phyloP scores from a whole-genome alignment of 2,329 filamentous ascomycete species.

The Dendryphion nanum region DNA sequence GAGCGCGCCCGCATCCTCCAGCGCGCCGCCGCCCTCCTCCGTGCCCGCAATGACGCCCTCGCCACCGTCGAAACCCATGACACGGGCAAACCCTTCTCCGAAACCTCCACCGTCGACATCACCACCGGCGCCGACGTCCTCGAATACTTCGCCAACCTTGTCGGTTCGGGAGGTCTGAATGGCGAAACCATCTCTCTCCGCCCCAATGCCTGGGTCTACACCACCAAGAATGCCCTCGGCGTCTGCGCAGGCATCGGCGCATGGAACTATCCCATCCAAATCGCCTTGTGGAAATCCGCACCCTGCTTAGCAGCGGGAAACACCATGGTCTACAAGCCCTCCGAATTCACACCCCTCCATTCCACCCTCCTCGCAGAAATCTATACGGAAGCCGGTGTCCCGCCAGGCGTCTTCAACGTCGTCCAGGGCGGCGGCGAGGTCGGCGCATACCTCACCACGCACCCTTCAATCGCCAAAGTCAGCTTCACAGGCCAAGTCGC shows the following conservation, averaged over 20 bases:
- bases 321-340: slow-evolving; percentile 89
- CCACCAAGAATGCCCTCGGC: slow-evolving; percentile 75
- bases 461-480: slow-evolving; percentile 76
- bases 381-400: slow-evolving; percentile 75
- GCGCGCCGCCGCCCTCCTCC: slow-evolving; percentile 70
- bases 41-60: slow-evolving; percentile 74
- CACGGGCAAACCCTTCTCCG: slow-evolving; percentile 81
- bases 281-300: slow-evolving; percentile 85
- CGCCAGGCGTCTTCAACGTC: slow-evolving; percentile 82
- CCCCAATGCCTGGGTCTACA: slow-evolving; percentile 77
- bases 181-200: slow-evolving; percentile 75
- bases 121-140: slow-evolving; percentile 81
- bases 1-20: slow-evolving; percentile 76
- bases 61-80: slow-evolving; percentile 78
- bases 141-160: slow-evolving; percentile 80
- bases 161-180: slow-evolving; percentile 75
- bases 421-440: slow-evolving; percentile 78
- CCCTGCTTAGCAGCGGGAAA: slow-evolving; percentile 84
- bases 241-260: slow-evolving; percentile 86
- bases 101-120: slow-evolving; percentile 81
- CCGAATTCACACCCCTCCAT: slow-evolving; percentile 83
- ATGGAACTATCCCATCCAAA: slow-evolving; percentile 92
- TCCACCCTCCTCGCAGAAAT: slow-evolving; percentile 72
- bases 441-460: slow-evolving; percentile 71
- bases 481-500: slow-evolving; percentile 86